Percentiles rank a stretch among this genome's conserved stretches.
Evolutionary conservation across 371 early-diverging fungal species (phyloP).

Genomic region (Rhizopus arrhizus): DNA sequence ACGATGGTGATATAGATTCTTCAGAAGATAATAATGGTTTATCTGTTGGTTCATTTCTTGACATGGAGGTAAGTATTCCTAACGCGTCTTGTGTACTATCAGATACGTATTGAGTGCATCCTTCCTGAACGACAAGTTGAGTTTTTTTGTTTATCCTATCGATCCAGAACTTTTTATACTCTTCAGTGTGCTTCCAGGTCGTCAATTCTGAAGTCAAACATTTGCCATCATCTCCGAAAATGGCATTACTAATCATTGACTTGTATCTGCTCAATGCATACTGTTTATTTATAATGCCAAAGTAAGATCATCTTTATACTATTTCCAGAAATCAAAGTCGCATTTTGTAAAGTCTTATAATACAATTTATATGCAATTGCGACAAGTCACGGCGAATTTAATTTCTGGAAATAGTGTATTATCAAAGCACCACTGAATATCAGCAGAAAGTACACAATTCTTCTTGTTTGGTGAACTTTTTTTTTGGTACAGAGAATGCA

Average conservation of each 20-base stretch:
- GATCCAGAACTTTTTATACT: slow-evolving; percentile 22
- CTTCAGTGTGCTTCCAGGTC: slow-evolving; percentile 17
- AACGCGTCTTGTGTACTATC: slow-evolving; percentile 19
- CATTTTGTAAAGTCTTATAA: no score
- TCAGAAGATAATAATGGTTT: slow-evolving; percentile 18
- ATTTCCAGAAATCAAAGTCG: no score
- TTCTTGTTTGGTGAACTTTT: slow-evolving; percentile 24
- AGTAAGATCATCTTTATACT: slow-evolving; percentile 21
- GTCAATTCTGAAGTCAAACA: slow-evolving; percentile 28
- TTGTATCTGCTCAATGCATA: slow-evolving; percentile 26
- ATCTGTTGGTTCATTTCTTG: slow-evolving; percentile 21
- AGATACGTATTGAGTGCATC: slow-evolving; percentile 12
- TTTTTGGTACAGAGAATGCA: slow-evolving; percentile 21
- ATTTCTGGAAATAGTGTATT: no score
- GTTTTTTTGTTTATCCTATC: slow-evolving; percentile 19
- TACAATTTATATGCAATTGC: no score
- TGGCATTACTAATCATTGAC: slow-evolving; percentile 22
- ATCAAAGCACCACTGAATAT: slow-evolving; percentile 28
- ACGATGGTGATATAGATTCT: slow-evolving; percentile 10
- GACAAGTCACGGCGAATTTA: no score
- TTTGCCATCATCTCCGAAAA: slow-evolving; percentile 19
- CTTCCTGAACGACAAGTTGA: slow-evolving; percentile 19
- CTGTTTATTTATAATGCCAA: slow-evolving; percentile 21
- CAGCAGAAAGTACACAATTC: slow-evolving; percentile 27
- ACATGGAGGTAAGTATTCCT: slow-evolving; percentile 20